Evolutionary conservation across 257 asterid species (phyloP), one percentile per base, ranked within the genome.

Genomic region (Solanum clarkiae): DNA sequence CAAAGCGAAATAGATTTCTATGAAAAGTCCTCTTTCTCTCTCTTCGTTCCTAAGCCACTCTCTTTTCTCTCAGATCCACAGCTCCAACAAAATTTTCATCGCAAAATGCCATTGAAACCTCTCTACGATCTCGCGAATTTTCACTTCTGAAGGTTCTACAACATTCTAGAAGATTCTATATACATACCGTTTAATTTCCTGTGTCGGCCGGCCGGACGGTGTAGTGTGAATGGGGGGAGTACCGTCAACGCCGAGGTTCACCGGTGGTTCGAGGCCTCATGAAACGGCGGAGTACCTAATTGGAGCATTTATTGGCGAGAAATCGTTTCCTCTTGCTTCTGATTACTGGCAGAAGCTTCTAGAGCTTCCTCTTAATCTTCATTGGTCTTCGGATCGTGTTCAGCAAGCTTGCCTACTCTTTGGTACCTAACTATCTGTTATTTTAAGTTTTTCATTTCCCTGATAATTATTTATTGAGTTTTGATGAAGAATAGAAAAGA

Each of bases 331-430:
- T 53, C 88, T 97, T 49, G 77, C 84, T 75, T 95, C 99, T 20
- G 98, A 94, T 90, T 96, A 94, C 94, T 96, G 99, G 99, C 93
- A 94, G 94, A 92, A 94, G 95, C 98, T 96, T 85, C 94, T 96
- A 68, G 97, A 92, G 91, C 93, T 94, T 65, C 95, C 98, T 54
- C 93, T 96, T 85, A 93, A 92, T 89, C 97, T 96, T 62, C 92
- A 91, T 79, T 96, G 97, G 99, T 94, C 92, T 32, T 72, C 94
- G 60, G 82, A 92, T 88, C 98, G 98, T 80, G 94, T 93, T 84
- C 88, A 80, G 57, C 89, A 93, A 77, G 99, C 99, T 90, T 95
- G 97, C 86, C 91, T 87, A 47, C 93, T 89, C 79, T 90, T 96
- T 56, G 97, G 99, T 96, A 42, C 97, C 89, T 88, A 88, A 65